Evolutionary conservation across 768 basidiomycete species (phyloP).

Genomic region (Filobasidium floriforme): DNA sequence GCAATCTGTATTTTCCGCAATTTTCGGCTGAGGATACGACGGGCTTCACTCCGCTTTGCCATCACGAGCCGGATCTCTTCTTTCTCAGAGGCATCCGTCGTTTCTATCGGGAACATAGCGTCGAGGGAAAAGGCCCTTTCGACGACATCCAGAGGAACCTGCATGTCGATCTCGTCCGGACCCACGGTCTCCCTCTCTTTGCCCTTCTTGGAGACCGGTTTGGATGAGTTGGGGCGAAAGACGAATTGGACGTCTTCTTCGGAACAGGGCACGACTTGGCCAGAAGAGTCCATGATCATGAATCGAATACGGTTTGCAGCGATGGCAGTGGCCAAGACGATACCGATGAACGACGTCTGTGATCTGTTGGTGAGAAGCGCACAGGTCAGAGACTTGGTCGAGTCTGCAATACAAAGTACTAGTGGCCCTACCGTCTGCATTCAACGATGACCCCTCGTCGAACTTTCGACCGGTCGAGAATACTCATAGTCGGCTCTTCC

Average conservation of each 20-base stretch:
- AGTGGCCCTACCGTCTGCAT: conserved; percentile 28
- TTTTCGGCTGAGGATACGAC: conserved; percentile 59
- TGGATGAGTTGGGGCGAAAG: conserved; percentile 25
- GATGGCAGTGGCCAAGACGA: conserved; percentile 34
- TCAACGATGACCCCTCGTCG: conserved; percentile 26
- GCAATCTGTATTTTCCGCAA: conserved; percentile 54
- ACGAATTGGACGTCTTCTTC: conserved; percentile 40
- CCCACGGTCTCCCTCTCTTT: conserved; percentile 4
- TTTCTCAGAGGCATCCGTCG: not conserved
- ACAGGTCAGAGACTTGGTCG: not conserved
- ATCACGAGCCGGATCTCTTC: not conserved
- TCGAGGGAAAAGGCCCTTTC: not conserved
- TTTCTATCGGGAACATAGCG: not conserved
- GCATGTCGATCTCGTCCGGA: not conserved
- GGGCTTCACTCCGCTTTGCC: conserved; percentile 52
- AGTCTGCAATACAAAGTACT: not conserved
- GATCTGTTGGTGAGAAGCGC: conserved; percentile 1
- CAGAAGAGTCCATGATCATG: conserved; percentile 32
- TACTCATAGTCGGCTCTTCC: not conserved
- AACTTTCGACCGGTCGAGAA: not conserved
- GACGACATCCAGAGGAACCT: not conserved
- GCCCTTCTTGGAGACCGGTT: not conserved
- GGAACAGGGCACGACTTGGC: conserved; percentile 36
- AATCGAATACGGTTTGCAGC: conserved; percentile 28
- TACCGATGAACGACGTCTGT: conserved; percentile 22